Evolutionary conservation across 2,329 filamentous ascomycete species (phyloP), one percentile per base, ranked within the genome.

Genomic region (Elsinoe necatrix): DNA sequence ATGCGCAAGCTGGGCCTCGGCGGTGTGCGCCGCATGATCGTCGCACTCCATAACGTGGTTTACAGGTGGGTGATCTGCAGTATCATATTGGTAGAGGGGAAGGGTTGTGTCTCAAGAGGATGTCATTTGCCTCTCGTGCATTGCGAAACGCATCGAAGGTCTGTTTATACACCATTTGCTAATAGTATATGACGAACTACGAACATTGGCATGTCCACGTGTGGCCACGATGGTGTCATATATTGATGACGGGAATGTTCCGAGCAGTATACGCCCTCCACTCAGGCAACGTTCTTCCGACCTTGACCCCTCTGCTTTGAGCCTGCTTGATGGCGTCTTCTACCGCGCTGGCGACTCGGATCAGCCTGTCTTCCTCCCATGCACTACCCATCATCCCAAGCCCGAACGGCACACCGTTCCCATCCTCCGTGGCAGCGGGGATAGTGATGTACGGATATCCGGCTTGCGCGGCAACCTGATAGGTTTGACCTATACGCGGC

Each of bases 361-460:
- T 60, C 8, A 70, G 61, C 14, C 61, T 62, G 12, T 65, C 65
- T 52, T 71, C 69, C 14, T 62, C 62, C 55, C 63, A 70, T 3
- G 69, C 67, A 14, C 66, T 68, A 50, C 65, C 62, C 62, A 69
- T 67, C 9, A 76, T 56, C 27, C 67, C 72, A 4, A 77, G 58
- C 0, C 73, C 74, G 59, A 71, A 76, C 4, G 73, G 73, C 71
- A 77, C 74, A 1, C 72, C 72, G 2, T 63, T 71, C 4, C 66
- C 70, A 7, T 69, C 62, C 61, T 79, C 74, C 4, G 81, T 71
- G 1, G 83, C 83, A 0, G 77, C 82, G 0, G 86, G 86, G 1
- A 90, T 66, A 0, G 85, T 87, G 52, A 89, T 75, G 65, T 87
- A 77, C 0, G 86, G 86, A 65, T 89, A 90, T 0, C 86, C 85